phyloP scores from a whole-genome alignment of 805 yeast genomes.

The Starmera amethionina region DNA sequence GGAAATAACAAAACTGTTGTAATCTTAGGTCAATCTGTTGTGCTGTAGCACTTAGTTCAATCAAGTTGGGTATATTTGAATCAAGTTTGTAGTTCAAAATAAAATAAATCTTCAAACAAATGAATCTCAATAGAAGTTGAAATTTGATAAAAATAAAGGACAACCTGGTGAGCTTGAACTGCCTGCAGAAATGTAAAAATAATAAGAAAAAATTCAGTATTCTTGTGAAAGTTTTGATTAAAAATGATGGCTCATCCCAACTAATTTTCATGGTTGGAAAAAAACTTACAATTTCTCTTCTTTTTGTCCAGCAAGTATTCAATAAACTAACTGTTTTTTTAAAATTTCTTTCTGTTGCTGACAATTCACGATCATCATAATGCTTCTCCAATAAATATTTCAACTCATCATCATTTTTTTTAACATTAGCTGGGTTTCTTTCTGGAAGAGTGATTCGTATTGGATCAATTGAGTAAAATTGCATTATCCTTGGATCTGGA shows the following conservation, averaged over 20 bases:
- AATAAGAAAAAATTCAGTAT: not conserved
- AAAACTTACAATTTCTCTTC: constrained; percentile 4
- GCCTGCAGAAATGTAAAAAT: not conserved
- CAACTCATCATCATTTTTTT: constrained; percentile 4
- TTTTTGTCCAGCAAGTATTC: constrained; percentile 12
- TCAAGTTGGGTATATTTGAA: constrained; percentile 18
- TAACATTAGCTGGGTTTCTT: constrained; percentile 6
- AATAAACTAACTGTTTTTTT: constrained; percentile 5
- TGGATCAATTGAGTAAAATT: constrained; percentile 69
- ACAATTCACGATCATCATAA: constrained; percentile 2
- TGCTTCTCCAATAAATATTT: constrained; percentile 12
- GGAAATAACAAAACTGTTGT: constrained; percentile 69
- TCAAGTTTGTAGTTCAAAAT: constrained; percentile 21
- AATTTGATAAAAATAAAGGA: constrained; percentile 4
- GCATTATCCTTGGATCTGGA: constrained; percentile 62
- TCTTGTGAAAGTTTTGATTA: not conserved
- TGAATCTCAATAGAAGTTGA: constrained; percentile 6
- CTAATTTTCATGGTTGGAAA: constrained; percentile 7
- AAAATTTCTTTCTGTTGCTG: constrained; percentile 5
- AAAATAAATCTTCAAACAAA: constrained; percentile 8
- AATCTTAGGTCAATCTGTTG: constrained; percentile 73
- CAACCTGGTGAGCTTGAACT: constrained; percentile 7
- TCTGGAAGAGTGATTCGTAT: constrained; percentile 47
- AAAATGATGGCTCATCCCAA: constrained; percentile 7
- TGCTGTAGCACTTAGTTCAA: constrained; percentile 48